A percentile compares a stretch with the other conserved stretches of the same genome.
Conservation (phyloP, 495 filamentous ascomycete genomes). For the Chlorociboria aeruginascens region DNA sequence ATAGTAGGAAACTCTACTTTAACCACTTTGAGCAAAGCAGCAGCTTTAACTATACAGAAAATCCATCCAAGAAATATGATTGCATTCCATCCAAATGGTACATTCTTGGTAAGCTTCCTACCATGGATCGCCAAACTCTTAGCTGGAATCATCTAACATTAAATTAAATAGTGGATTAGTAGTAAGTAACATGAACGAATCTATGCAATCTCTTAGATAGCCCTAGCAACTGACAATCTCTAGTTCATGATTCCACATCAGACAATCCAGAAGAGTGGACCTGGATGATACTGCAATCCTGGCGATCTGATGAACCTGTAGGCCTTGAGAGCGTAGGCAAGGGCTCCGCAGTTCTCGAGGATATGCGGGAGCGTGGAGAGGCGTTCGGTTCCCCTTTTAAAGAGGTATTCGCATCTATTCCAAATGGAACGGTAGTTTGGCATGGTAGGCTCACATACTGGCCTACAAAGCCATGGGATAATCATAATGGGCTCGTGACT, state of each 20-base stretch:
- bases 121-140: too few species aligned
- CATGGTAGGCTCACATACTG: slow-evolving; percentile 17
- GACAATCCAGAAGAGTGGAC: slow-evolving; percentile 17
- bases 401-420: slow-evolving; percentile 13
- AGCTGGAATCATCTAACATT: too few species aligned
- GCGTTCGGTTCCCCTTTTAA: slow-evolving; percentile 14
- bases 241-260: slow-evolving; percentile 14
- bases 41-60: slow-evolving; percentile 15
- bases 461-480: slow-evolving; percentile 27
- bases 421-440: slow-evolving; percentile 10
- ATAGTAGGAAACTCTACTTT: slow-evolving; percentile 8
- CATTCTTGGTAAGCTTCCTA: slow-evolving; percentile 8
- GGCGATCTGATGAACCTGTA: slow-evolving; percentile 7
- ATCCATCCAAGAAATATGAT: slow-evolving; percentile 22
- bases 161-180: slow-evolving; percentile 6
- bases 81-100: slow-evolving; percentile 19
- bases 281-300: slow-evolving; percentile 16
- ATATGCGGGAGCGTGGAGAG: slow-evolving; percentile 3
- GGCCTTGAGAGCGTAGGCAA: background rate
- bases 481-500: slow-evolving; percentile 30
- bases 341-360: slow-evolving; percentile 4
- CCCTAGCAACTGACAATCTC: background rate
- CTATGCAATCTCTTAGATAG: background rate
- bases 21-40: slow-evolving; percentile 9
- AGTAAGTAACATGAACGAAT: background rate